Percentiles rank a stretch among this genome's conserved stretches.
These are phyloP conservation scores for Juglanconis oblonga DNA, from an alignment of 2,329 filamentous ascomycete genomes.

Conservation along the genomic window DNA sequence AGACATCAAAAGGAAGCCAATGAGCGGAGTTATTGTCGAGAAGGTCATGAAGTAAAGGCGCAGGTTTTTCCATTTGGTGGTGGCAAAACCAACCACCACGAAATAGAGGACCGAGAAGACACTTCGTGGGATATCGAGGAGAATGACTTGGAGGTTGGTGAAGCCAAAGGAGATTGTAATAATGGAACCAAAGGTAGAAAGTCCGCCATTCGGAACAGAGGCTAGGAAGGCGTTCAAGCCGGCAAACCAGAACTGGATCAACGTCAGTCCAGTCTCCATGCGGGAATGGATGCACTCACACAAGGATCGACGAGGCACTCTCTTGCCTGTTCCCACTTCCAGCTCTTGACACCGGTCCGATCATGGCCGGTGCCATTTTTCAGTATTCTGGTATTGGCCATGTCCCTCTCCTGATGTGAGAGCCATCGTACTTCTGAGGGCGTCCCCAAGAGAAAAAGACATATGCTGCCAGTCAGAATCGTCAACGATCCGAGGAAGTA, in stretches of 20 bases:
- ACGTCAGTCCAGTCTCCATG: not conserved
- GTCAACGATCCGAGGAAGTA: constrained; percentile 36
- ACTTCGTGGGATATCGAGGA: constrained; percentile 33
- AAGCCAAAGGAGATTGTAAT: constrained; percentile 35
- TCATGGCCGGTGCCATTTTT: constrained; percentile 36
- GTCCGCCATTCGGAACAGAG: constrained; percentile 33
- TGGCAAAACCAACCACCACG: constrained; percentile 30
- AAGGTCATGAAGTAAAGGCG: constrained; percentile 37
- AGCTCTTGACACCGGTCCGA: constrained; percentile 33
- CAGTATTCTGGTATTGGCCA: constrained; percentile 34
- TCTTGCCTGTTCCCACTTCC: constrained; percentile 35
- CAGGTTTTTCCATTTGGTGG: constrained; percentile 31
- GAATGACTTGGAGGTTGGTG: constrained; percentile 34
- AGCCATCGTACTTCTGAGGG: constrained; percentile 37
- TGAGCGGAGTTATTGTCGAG: constrained; percentile 32
- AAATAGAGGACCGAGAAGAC: constrained; percentile 34
- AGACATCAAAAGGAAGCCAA: constrained; percentile 35
- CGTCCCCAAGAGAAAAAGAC: constrained; percentile 33
- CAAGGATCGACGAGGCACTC: constrained; percentile 33
- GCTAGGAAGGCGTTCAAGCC: constrained; percentile 35
- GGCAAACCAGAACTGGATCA: constrained; percentile 33
- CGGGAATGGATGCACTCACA: not conserved
- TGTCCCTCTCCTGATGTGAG: constrained; percentile 30
- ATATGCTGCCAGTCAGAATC: constrained; percentile 30
- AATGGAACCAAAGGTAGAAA: constrained; percentile 23